Conservation (phyloP, 768 basidiomycete genomes). For the Tricholoma furcatifolium region DNA sequence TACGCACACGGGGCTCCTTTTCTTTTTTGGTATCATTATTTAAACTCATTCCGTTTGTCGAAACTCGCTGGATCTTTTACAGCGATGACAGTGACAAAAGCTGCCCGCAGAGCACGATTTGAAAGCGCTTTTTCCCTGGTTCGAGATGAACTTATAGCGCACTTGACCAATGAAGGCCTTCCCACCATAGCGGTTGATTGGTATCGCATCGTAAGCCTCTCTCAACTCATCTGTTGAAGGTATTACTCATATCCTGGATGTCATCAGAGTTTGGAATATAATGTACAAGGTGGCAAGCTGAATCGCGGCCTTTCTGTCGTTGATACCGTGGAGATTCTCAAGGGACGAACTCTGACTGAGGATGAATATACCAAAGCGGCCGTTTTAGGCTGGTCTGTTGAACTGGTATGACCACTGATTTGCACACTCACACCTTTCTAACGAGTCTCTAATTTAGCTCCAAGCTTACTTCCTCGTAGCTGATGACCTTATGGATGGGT, state of each 20-base stretch:
- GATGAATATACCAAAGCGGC: slow-evolving; percentile 89
- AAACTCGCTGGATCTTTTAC: neutral
- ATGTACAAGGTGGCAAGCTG: slow-evolving; percentile 92
- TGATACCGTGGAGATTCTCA: slow-evolving; percentile 87
- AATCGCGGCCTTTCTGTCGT: slow-evolving; percentile 94
- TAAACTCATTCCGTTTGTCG: no score
- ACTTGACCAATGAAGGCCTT: slow-evolving; percentile 70
- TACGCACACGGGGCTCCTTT: no score
- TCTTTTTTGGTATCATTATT: no score
- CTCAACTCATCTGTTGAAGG: neutral
- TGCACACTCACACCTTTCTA: neutral
- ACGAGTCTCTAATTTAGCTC: slow-evolving; percentile 48
- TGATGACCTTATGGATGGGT: slow-evolving; percentile 97
- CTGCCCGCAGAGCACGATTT: slow-evolving; percentile 55
- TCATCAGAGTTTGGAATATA: slow-evolving; percentile 80
- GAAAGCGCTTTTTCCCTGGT: slow-evolving; percentile 68
- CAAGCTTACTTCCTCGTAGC: slow-evolving; percentile 97
- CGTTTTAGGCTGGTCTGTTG: slow-evolving; percentile 92
- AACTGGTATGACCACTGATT: slow-evolving; percentile 59
- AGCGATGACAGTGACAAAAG: slow-evolving; percentile 14
- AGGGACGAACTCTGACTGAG: slow-evolving; percentile 64
- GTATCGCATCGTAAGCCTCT: slow-evolving; percentile 69
- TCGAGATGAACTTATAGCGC: slow-evolving; percentile 72
- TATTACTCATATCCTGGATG: neutral
- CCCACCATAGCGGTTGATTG: slow-evolving; percentile 81